Evolutionary conservation across 768 basidiomycete genomes (phyloP).

Genomic region (Leucocoprinus birnbaumii): DNA sequence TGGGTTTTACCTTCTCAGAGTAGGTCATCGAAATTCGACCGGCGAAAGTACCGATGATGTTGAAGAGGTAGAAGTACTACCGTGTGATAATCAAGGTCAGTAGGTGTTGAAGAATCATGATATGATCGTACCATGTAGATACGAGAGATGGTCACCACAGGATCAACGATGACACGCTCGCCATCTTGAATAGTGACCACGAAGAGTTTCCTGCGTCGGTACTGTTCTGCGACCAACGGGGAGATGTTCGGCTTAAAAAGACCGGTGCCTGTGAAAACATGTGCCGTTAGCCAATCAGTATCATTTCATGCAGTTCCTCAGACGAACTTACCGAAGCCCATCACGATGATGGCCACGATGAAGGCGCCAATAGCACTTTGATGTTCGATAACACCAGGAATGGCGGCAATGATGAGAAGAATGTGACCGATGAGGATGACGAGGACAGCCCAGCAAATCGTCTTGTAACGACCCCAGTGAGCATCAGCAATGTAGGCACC

Average conservation of each 20-base stretch:
- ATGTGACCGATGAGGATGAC: constrained; percentile 62
- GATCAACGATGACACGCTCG: constrained; percentile 76
- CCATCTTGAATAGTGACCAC: constrained; percentile 47
- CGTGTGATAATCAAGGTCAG: not conserved
- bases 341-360: constrained; percentile 58
- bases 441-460: constrained; percentile 52
- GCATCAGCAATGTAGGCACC: constrained; percentile 71
- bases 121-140: constrained; percentile 65
- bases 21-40: constrained; percentile 73
- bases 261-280: constrained; percentile 53
- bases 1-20: constrained; percentile 61
- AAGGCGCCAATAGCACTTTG: constrained; percentile 50
- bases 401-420: constrained; percentile 61
- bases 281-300: too few species aligned
- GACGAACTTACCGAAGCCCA: constrained; percentile 36
- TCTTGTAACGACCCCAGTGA: constrained; percentile 66
- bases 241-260: constrained; percentile 78
- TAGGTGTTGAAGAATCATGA: not conserved
- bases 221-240: constrained; percentile 78
- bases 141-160: constrained; percentile 59
- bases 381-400: constrained; percentile 64
- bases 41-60: constrained; percentile 67
- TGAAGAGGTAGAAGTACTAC: constrained; percentile 72
- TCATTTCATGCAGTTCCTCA: not conserved
- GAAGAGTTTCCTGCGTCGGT: constrained; percentile 51